Percentiles rank a stretch among this genome's conserved stretches.
Evolutionary conservation across 192 early-diverging fungal genomes (phyloP).

Genomic region (Podila horticola): DNA sequence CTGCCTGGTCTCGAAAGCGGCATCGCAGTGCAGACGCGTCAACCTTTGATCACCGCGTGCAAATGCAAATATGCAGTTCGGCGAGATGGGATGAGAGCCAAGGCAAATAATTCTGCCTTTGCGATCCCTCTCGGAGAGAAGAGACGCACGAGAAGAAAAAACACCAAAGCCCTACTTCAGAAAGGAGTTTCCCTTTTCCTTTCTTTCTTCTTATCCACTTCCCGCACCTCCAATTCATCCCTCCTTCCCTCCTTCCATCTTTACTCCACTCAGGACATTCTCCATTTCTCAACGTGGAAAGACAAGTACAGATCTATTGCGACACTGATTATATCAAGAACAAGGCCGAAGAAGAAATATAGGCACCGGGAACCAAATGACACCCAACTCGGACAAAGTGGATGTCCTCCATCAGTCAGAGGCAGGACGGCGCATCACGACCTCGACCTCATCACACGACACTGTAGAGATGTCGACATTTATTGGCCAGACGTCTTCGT

Average conservation of each 20-base stretch:
- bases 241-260: not conserved
- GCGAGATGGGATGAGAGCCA: too few species aligned
- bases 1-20: too few species aligned
- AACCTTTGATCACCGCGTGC: too few species aligned
- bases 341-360: not conserved
- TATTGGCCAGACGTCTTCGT: conserved; percentile 9
- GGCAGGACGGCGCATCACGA: not conserved
- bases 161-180: not conserved
- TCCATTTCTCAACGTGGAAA: not conserved
- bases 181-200: not conserved
- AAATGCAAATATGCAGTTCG: too few species aligned
- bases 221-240: not conserved
- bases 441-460: not conserved
- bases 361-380: conserved; percentile 7
- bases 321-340: not conserved
- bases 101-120: too few species aligned
- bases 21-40: too few species aligned
- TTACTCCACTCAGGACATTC: too few species aligned
- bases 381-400: not conserved
- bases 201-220: not conserved
- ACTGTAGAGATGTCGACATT: conserved; percentile 2
- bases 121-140: too few species aligned
- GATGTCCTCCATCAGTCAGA: conserved; percentile 1
- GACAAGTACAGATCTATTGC: not conserved
- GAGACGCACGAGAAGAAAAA: too few species aligned